Evolutionary conservation across 352 stramenopile species (phyloP), one percentile per base, ranked within the genome.

Genomic region (Globisporangium viniferum): DNA sequence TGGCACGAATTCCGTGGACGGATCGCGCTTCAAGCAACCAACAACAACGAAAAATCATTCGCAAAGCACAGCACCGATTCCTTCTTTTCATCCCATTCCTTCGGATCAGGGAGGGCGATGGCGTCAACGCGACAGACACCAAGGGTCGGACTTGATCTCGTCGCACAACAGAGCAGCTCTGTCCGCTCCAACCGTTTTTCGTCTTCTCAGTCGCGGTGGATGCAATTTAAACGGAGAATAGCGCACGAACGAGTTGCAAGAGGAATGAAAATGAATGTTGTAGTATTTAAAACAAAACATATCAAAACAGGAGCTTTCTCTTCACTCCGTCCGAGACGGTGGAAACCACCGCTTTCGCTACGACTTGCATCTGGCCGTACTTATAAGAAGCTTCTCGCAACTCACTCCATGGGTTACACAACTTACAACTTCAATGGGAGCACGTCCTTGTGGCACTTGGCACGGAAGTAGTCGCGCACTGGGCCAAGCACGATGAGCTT

Each of bases 391-490:
- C 18, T 44, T 18, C 18, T n/a, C n/a, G 44, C 44, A 49, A 49
- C 18, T 15, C 44, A 49, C 14, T 24, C 12, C 39, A 20, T 49
- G 44, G 44, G 44, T 9, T 59, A 2, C 18, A 29, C 31, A 15
- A 56, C 56, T 80, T 90, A 91, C 27, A 91, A 69, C 71, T 87
- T 89, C 67, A 91, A 77, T 24, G 74, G 74, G 55, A 90, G 70
- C 44, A 75, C 67, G 66, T 90, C 80, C 62, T 82, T 84, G 76
- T 92, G 83, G 68, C 80, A 92, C 59, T 86, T 85, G 67, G 69
- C 61, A 35, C 83, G 83, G 64, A 90, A 78, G 73, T 77, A 87
- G 73, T 88, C 72, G 72, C 83, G 84, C 64, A 92, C 77, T 36
- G 79, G 81, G 60, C 84, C 82, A 12, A 88, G 80, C 46, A 92